A percentile compares a stretch with the other conserved stretches of the same genome.
These are phyloP conservation scores for Amanita inopinata DNA, from an alignment of 768 basidiomycete genomes.

Conservation along the genomic window DNA sequence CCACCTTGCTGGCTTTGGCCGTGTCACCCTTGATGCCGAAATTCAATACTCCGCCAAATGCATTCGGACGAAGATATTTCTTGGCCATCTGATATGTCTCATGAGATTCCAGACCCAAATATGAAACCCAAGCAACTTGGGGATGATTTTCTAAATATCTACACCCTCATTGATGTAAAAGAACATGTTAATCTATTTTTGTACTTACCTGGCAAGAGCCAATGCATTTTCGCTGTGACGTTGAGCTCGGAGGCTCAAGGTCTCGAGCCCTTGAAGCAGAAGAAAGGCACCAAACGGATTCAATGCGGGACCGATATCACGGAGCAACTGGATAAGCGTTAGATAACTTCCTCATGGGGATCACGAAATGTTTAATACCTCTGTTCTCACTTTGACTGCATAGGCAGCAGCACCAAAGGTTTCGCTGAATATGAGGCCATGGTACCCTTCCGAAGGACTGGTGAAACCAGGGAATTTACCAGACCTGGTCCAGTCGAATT, in stretches of 20 bases:
- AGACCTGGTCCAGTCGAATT: slow-evolving; percentile 64
- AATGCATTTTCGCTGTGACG: slow-evolving; percentile 66
- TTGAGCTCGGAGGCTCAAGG: slow-evolving; percentile 60
- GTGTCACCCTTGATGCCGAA: slow-evolving; percentile 64
- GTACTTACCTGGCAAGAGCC: slow-evolving; percentile 43
- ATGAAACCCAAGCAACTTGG: slow-evolving; percentile 68
- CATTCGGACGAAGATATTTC: slow-evolving; percentile 40
- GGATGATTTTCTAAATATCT: slow-evolving; percentile 57
- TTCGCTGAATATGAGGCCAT: slow-evolving; percentile 58
- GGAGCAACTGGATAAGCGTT: slow-evolving; percentile 31
- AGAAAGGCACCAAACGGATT: slow-evolving; percentile 72
- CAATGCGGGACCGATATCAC: slow-evolving; percentile 55
- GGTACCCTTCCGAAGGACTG: slow-evolving; percentile 65
- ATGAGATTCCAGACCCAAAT: slow-evolving; percentile 61
- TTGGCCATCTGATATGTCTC: slow-evolving; percentile 49
- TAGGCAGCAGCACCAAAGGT: slow-evolving; percentile 58
- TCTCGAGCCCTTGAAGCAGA: slow-evolving; percentile 72
- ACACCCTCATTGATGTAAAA: slow-evolving; percentile 10
- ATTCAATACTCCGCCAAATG: slow-evolving; percentile 66
- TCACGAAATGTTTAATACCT: slow-evolving; percentile 18
- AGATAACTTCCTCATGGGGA: slow-evolving; percentile 9
- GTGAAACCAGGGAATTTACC: slow-evolving; percentile 71
- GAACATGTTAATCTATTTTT: neutral
- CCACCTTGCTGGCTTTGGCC: slow-evolving; percentile 42
- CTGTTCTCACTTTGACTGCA: slow-evolving; percentile 52